phyloP scores from a whole-genome alignment of 306 rosid genomes.

The Psophocarpus tetragonolobus region DNA sequence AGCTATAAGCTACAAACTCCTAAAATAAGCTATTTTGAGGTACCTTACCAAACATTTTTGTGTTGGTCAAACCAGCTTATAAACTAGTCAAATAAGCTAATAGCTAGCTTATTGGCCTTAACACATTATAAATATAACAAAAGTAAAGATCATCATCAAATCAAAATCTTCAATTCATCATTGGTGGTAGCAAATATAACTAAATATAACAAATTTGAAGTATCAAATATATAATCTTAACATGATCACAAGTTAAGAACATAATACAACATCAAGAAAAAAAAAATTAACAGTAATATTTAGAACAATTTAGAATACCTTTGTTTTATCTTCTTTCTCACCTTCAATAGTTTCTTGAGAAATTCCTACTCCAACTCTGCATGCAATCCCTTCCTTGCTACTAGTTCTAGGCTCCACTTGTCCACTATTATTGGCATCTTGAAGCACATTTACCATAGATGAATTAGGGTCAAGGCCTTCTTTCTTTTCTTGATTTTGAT shows the following conservation, averaged over 20 bases:
- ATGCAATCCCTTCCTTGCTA: slow-evolving; percentile 23
- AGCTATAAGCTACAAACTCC: too few relatives aligned
- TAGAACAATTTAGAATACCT: slow-evolving; percentile 57
- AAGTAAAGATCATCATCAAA: not conserved
- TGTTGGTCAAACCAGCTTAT: too few relatives aligned
- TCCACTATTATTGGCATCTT: slow-evolving; percentile 28
- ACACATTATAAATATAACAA: slow-evolving; percentile 23
- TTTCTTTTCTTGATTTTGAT: slow-evolving; percentile 27
- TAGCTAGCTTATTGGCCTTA: too few relatives aligned
- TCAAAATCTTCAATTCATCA: slow-evolving; percentile 17
- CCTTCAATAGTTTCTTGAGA: slow-evolving; percentile 23
- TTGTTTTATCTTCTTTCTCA: slow-evolving; percentile 53
- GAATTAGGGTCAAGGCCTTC: slow-evolving; percentile 32
- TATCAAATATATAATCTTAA: not conserved
- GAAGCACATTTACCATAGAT: slow-evolving; percentile 23
- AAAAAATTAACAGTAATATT: slow-evolving; percentile 18
- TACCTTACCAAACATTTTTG: not conserved
- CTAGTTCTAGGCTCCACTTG: slow-evolving; percentile 34
- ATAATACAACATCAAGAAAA: slow-evolving; percentile 8
- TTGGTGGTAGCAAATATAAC: too few relatives aligned
- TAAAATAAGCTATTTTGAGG: slow-evolving; percentile 1
- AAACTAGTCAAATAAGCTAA: too few relatives aligned
- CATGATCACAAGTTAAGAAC: not conserved
- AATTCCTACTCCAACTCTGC: slow-evolving; percentile 25
- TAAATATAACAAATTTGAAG: not conserved